phyloP scores from a whole-genome alignment of 108 stramenopile genomes.

The Discostella stelligeroides region DNA sequence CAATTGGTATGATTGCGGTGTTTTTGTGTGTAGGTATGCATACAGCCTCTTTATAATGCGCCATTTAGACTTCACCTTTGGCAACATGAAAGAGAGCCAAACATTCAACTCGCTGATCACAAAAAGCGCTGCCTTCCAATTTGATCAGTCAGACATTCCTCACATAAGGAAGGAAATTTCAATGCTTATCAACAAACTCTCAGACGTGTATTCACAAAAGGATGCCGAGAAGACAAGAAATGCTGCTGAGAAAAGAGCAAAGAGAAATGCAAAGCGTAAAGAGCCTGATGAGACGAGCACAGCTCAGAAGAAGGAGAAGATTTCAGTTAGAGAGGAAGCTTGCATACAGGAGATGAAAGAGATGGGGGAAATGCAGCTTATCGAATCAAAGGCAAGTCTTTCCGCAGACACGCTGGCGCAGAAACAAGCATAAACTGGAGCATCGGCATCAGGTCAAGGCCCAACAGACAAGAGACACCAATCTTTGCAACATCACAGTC shows the following conservation, averaged over 20 bases:
- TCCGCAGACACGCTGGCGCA: too few species aligned
- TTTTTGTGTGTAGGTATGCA: slow-evolving; percentile 89
- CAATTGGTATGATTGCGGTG: slow-evolving; percentile 88
- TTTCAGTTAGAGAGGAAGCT: too few species aligned
- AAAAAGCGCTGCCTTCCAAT: slow-evolving; percentile 57
- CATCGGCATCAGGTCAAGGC: too few species aligned
- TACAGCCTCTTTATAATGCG: slow-evolving; percentile 68
- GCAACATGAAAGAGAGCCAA: slow-evolving; percentile 27
- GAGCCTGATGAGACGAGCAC: background rate
- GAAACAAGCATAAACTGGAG: too few species aligned
- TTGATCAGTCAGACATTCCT: slow-evolving; percentile 67
- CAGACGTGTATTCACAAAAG: slow-evolving; percentile 33
- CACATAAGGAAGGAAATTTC: slow-evolving; percentile 66
- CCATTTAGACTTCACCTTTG: slow-evolving; percentile 42
- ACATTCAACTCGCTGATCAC: slow-evolving; percentile 49
- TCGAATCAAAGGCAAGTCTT: too few species aligned
- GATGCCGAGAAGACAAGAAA: slow-evolving; percentile 19
- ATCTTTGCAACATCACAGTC: too few species aligned
- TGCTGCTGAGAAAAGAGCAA: slow-evolving; percentile 19
- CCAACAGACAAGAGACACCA: too few species aligned
- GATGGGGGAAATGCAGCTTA: too few species aligned
- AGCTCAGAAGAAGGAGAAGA: background rate
- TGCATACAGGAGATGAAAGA: too few species aligned
- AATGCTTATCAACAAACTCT: slow-evolving; percentile 55
- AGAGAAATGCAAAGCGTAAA: slow-evolving; percentile 5